Evolutionary conservation across 78 protist species (phyloP).

Genomic region (Dictyostelium citrinum): DNA sequence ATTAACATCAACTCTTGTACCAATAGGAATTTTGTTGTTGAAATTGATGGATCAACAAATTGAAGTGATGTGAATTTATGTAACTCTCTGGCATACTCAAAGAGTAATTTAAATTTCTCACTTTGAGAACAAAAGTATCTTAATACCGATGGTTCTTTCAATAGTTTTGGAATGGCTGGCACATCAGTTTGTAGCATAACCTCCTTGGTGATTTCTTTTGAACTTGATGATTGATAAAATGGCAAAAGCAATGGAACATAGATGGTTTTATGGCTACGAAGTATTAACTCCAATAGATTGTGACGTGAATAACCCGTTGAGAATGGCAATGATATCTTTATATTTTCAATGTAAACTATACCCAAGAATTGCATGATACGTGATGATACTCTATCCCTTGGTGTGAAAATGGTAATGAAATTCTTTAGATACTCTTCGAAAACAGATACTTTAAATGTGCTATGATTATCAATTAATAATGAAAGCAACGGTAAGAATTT

Average conservation of each 20-base stretch:
- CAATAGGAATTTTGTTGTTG: conserved; percentile 36
- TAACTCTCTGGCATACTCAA: conserved; percentile 29
- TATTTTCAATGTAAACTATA: not conserved
- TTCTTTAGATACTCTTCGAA: conserved; percentile 72
- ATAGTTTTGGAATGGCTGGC: not conserved
- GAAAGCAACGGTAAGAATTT: conserved; percentile 30
- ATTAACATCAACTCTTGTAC: not conserved
- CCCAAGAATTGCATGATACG: conserved; percentile 33
- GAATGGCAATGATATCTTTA: conserved; percentile 8
- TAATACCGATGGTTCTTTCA: not conserved
- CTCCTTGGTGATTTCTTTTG: conserved; percentile 29
- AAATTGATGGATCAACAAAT: conserved; percentile 60
- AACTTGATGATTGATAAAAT: conserved; percentile 34
- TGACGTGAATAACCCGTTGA: conserved; percentile 40
- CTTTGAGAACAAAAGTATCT: not conserved
- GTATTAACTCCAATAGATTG: conserved; percentile 18
- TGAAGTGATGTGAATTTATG: conserved; percentile 48
- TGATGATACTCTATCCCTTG: conserved; percentile 26
- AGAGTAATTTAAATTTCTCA: not conserved
- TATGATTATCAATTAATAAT: conserved; percentile 50
- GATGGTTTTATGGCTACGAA: conserved; percentile 31
- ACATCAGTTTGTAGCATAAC: conserved; percentile 64
- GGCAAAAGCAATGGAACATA: conserved; percentile 60
- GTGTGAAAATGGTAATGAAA: conserved; percentile 42
- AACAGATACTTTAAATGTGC: not conserved